Percentiles rank a stretch among this genome's conserved stretches.
Conservation (phyloP, 805 yeast species). For the Tetrapisispora taiwanensis region DNA sequence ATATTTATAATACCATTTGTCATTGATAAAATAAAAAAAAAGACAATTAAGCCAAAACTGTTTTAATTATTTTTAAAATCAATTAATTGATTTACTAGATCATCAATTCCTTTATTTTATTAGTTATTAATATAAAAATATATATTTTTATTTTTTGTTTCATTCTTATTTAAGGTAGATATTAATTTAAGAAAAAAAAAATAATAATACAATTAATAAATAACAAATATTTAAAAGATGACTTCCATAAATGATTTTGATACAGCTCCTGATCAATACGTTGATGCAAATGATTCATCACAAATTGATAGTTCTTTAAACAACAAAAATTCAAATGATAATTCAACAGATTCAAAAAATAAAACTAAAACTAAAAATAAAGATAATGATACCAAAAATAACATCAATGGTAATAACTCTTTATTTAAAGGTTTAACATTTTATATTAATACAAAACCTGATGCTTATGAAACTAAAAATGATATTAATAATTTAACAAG, state of each 20-base stretch:
- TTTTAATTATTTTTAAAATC: too few species aligned
- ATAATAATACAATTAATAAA: neutral
- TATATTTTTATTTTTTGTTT: too few species aligned
- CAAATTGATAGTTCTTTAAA: neutral
- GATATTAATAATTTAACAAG: constrained; percentile 15
- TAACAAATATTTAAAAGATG: neutral
- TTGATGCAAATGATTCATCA: constrained; percentile 11
- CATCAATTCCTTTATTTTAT: neutral
- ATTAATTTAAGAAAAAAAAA: too few species aligned
- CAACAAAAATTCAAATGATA: neutral
- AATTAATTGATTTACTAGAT: neutral
- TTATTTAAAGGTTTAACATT: constrained; percentile 12
- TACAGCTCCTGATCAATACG: constrained; percentile 21
- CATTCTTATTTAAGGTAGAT: too few species aligned
- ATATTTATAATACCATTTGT: too few species aligned
- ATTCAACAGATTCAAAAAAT: too few species aligned
- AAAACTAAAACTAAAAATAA: neutral
- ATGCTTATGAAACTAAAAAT: constrained; percentile 17
- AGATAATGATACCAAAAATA: too few species aligned
- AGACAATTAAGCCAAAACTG: too few species aligned
- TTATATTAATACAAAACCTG: constrained; percentile 17
- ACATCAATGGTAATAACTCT: neutral
- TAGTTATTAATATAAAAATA: neutral
- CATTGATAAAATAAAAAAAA: too few species aligned
- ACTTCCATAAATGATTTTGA: constrained; percentile 16